Evolutionary conservation across 2,329 filamentous ascomycete genomes (phyloP).

Genomic region (Chaetoscypha palmicola): DNA sequence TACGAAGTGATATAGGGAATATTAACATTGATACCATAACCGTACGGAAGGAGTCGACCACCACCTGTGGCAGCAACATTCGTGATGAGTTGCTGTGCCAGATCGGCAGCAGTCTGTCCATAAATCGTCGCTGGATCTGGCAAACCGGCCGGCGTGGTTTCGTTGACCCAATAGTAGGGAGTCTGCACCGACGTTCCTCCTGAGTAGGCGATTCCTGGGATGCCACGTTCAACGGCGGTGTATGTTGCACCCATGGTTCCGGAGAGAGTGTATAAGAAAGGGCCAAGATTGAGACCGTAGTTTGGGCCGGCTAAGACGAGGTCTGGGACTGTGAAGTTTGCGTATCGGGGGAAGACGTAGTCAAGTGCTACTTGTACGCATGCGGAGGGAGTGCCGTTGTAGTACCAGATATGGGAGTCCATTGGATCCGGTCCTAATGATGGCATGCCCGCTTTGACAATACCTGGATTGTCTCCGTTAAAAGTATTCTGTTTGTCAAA

Average conservation of each 20-base stretch:
- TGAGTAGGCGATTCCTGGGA: conserved; percentile 45
- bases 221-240: conserved; percentile 40
- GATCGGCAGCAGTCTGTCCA: conserved; percentile 36
- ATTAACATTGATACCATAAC: conserved; percentile 47
- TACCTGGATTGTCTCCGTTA: conserved; percentile 21
- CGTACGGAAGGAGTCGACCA: conserved; percentile 37
- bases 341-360: conserved; percentile 45
- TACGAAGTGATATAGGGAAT: conserved; percentile 38
- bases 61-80: conserved; percentile 24
- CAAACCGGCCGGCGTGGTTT: conserved; percentile 28
- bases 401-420: conserved; percentile 52
- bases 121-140: conserved; percentile 37
- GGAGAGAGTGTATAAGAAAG: conserved; percentile 46
- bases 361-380: conserved; percentile 50
- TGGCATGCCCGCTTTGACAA: conserved; percentile 40
- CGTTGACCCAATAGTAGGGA: conserved; percentile 39
- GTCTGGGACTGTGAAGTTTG: conserved; percentile 43
- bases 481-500: not conserved
- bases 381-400: conserved; percentile 50
- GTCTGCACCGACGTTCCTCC: conserved; percentile 37
- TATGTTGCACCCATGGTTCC: conserved; percentile 46
- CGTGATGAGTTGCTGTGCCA: conserved; percentile 39
- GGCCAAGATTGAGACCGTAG: conserved; percentile 46
- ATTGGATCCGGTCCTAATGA: conserved; percentile 44
- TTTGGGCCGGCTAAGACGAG: conserved; percentile 50